Base-by-base conservation (phyloP, 495 filamentous ascomycete species). In the Penicillium ochrochloron region DNA sequence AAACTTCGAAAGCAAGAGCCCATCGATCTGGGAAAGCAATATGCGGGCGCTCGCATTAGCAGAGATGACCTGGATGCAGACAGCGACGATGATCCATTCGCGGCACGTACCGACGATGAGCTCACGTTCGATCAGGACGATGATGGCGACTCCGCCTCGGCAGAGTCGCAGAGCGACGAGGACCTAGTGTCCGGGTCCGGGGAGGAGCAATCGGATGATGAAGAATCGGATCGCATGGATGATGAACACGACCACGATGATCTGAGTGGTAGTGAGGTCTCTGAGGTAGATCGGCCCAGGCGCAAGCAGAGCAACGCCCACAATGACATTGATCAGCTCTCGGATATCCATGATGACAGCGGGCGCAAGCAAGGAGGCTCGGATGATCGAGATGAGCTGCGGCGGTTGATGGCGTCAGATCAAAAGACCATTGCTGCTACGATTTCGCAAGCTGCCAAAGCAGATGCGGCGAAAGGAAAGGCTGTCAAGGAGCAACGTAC, bases 401-500 rank as follows among this genome's bases (percentile, higher is more conserved):
- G 86, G 19, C 83, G 84, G 65, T 81, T 93, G 62, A 90, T 95
- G 84, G 83, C 81, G 50, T 83, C 90, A 34, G 90, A 91, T 63
- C 87, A 91, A 66, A 90, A 88, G 71, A 83, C 76, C 19, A 86
- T 93, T 57, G 82, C 90, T 9, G 83, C 85, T 2, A 87, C 85
- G 44, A 86, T 95, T 55, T 88, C 89, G 2, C 82, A 90, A 70
- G 89, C 91, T 10, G 90, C 88, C 42, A 87, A 89, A 71, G 85
- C 85, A 52, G 95, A 99, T 75, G 85, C 89, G 2, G 84, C 86
- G 12, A 98, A 98, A 80, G 95, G 95, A 25, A 80, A 80, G 62
- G 94, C 94, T 2, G 90, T 98, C 34, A 92, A 91, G 67, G 78
- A 85, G 55, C 95, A 99, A 75, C 85, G 92, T 58, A 87, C 86